These are phyloP conservation scores for Phragmites australis DNA, from an alignment of 176 grass and related monocot genomes.

Conservation along the genomic window DNA sequence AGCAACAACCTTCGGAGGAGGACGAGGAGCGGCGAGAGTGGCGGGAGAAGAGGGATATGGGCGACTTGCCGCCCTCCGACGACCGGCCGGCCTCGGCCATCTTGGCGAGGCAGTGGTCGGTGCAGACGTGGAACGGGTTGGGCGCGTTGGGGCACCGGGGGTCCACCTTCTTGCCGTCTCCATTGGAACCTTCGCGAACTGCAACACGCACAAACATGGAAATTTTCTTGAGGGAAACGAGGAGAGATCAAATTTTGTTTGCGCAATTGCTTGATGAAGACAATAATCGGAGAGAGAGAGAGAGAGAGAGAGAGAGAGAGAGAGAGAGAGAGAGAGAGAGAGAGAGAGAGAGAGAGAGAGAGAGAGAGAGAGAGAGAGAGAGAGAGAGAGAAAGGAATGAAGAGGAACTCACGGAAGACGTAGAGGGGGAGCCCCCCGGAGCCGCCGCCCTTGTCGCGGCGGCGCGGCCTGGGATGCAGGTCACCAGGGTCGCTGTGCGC, in stretches of 20 bases:
- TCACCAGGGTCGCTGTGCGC: constrained; percentile 43
- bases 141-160: constrained; percentile 69
- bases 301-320: no score
- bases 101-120: constrained; percentile 62
- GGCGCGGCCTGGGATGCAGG: constrained; percentile 33
- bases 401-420: constrained; percentile 57
- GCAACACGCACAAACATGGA: constrained; percentile 2
- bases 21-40: constrained; percentile 51
- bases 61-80: constrained; percentile 46
- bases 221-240: not conserved
- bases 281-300: no score
- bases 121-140: constrained; percentile 85
- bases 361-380: no score
- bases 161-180: constrained; percentile 61
- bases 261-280: not conserved
- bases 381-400: no score
- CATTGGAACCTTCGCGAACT: constrained; percentile 60
- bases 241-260: not conserved
- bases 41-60: constrained; percentile 57
- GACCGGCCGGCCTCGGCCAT: constrained; percentile 38
- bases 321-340: no score
- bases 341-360: no score
- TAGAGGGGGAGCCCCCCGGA: constrained; percentile 76
- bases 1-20: constrained; percentile 52
- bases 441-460: constrained; percentile 47